These are phyloP conservation scores for Ogataea thermomethanolica DNA, from an alignment of 805 yeast species.

Conservation along the genomic window DNA sequence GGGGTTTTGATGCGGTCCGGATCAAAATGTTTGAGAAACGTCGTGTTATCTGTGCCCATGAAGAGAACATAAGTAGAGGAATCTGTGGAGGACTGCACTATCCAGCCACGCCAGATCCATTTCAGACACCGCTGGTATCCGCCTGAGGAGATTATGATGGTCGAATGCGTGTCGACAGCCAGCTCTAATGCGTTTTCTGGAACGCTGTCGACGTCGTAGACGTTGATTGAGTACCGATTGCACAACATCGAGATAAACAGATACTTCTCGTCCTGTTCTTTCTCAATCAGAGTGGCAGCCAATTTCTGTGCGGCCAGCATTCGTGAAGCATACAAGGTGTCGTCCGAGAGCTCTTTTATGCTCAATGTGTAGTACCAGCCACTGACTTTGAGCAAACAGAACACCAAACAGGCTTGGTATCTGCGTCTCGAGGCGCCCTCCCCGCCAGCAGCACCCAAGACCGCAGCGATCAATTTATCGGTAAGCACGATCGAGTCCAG, in stretches of 20 bases:
- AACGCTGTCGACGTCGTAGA: constrained; percentile 55
- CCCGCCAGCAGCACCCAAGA: constrained; percentile 78
- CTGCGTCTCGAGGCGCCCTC: constrained; percentile 55
- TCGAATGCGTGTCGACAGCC: constrained; percentile 82
- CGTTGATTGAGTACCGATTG: constrained; percentile 64
- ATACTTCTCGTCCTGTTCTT: constrained; percentile 53
- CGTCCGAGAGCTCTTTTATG: constrained; percentile 60
- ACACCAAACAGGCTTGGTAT: constrained; percentile 66
- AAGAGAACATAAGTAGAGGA: constrained; percentile 68
- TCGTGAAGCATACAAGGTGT: constrained; percentile 56
- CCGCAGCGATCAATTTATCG: constrained; percentile 54
- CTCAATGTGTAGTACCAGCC: constrained; percentile 71
- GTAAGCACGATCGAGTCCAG: constrained; percentile 61
- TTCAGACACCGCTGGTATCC: constrained; percentile 84
- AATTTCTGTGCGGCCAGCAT: constrained; percentile 69
- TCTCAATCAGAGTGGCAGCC: constrained; percentile 68
- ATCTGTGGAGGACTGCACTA: constrained; percentile 67
- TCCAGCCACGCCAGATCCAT: constrained; percentile 95
- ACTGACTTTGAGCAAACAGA: constrained; percentile 69
- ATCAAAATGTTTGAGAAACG: constrained; percentile 61
- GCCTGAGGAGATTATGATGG: constrained; percentile 69
- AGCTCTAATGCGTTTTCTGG: constrained; percentile 79
- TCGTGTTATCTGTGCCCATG: constrained; percentile 52
- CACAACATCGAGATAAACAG: constrained; percentile 74
- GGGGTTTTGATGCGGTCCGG: constrained; percentile 87